Conservation (phyloP, 1,284 basidiomycete species). For the Puccinia horiana region DNA sequence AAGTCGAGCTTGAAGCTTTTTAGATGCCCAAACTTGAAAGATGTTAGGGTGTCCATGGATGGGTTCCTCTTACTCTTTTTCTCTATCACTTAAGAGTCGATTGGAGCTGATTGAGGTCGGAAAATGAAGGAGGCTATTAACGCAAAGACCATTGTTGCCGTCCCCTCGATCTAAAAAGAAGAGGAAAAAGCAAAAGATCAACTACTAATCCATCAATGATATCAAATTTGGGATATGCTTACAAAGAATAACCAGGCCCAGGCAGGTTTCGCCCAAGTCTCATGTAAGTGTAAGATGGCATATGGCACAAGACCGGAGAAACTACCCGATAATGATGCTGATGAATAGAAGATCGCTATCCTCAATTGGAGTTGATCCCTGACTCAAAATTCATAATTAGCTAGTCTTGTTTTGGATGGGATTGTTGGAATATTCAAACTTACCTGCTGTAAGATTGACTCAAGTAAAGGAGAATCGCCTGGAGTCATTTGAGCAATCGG, state of each 20-base stretch:
- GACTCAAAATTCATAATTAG: neutral
- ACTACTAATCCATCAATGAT: neutral
- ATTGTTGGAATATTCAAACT: neutral
- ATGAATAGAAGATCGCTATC: conserved; percentile 27
- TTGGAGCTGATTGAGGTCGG: conserved; percentile 4
- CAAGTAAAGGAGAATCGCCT: conserved; percentile 6
- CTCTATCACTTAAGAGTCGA: neutral
- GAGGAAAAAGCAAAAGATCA: neutral
- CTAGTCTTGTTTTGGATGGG: neutral
- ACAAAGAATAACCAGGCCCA: conserved; percentile 40
- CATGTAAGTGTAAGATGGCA: conserved; percentile 24
- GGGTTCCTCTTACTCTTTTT: neutral
- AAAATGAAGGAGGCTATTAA: neutral
- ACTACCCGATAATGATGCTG: conserved; percentile 22
- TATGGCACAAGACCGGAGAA: conserved; percentile 38
- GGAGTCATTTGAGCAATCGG: neutral
- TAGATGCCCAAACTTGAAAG: no score
- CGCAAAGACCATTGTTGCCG: neutral
- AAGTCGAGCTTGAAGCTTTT: neutral
- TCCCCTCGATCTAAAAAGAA: conserved; percentile 11
- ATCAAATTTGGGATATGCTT: neutral
- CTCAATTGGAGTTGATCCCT: conserved; percentile 19
- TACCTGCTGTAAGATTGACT: neutral
- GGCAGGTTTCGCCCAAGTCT: neutral
- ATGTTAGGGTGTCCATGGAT: neutral